phyloP scores from a whole-genome alignment of 257 asterid species.

The Capsicum baccatum region DNA sequence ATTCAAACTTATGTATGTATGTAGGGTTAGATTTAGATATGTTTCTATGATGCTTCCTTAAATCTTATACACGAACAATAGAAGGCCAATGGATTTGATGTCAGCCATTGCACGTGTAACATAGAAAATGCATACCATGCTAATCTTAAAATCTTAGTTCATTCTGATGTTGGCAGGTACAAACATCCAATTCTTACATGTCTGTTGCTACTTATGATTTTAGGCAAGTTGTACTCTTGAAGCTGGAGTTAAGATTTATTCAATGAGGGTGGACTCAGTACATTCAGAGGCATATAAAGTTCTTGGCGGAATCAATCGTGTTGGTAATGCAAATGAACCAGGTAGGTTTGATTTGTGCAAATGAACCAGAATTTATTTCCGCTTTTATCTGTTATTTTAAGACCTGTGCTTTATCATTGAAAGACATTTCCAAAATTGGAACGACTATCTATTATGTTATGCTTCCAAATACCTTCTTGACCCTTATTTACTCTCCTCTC shows the following conservation, averaged over 20 bases:
- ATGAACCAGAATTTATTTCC: background rate
- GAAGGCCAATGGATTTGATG: background rate
- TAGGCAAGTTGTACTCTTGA: conserved; percentile 99
- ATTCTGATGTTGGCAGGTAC: background rate
- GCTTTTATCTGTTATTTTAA: background rate
- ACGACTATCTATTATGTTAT: background rate
- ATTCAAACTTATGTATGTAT: background rate
- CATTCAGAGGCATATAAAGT: conserved; percentile 98
- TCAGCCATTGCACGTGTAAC: background rate
- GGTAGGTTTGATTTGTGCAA: conserved; percentile 47
- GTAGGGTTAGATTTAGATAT: background rate
- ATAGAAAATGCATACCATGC: background rate
- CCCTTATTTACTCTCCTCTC: conserved; percentile 13
- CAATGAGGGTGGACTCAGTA: conserved; percentile 95
- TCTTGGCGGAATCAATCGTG: conserved; percentile 96
- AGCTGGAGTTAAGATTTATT: conserved; percentile 97
- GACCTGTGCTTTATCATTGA: background rate
- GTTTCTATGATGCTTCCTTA: background rate
- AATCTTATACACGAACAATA: background rate
- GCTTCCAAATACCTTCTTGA: conserved; percentile 1
- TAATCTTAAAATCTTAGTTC: background rate
- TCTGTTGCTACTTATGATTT: conserved; percentile 7
- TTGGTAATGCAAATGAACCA: conserved; percentile 79
- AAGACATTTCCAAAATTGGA: conserved; percentile 18
- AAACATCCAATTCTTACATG: background rate